Base-by-base conservation (phyloP, 2,329 filamentous ascomycete species). In the Purpureocillium takamizusanense region DNA sequence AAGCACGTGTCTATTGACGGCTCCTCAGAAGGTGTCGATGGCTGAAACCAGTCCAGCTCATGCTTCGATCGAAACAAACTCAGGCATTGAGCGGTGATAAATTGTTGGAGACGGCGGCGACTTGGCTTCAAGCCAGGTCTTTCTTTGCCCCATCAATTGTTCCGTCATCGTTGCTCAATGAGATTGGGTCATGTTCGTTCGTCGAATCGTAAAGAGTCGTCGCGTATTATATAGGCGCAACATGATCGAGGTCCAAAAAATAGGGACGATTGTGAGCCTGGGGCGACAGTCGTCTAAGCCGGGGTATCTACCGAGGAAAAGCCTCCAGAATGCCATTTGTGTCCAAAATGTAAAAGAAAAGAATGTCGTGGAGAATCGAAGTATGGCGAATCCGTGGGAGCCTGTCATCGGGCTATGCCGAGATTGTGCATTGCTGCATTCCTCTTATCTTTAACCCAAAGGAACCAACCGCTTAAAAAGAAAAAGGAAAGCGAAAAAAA, bases 371-470 rank as follows among this genome's bases (percentile, higher is more conserved):
- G 23, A 53, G 48, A 58, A 51, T 13, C 27, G 18, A 37, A 31
- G 38, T 14, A 51, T 51, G 59, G 62, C 65, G 60, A 63, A 66
- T 61, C 56, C 55, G 56, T 54, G 57, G 48, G 48, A 54, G 57
- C 61, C 59, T 60, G 65, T 67, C 66, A 10, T 70, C 66, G 66
- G 62, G 55, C 61, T 61, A 48, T 52, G 62, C 66, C 67, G 65
- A 67, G 62, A 59, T 54, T 60, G 64, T 74, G 74, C 74, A 78
- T 78, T 75, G 74, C 74, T 78, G 74, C 74, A 66, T 70, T 73
- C 66, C 65, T 76, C 70, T 75, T 74, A 61, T 68, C 65, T 70
- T 61, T 56, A 53, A 57, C 48, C 54, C 51, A 50, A 46, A 44
- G 37, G 38, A 38, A 46, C 44, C 44, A 55, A 51, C 43, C 41